Evolutionary conservation across 345 rosid species (phyloP).

Genomic region (Camelina neglecta): DNA sequence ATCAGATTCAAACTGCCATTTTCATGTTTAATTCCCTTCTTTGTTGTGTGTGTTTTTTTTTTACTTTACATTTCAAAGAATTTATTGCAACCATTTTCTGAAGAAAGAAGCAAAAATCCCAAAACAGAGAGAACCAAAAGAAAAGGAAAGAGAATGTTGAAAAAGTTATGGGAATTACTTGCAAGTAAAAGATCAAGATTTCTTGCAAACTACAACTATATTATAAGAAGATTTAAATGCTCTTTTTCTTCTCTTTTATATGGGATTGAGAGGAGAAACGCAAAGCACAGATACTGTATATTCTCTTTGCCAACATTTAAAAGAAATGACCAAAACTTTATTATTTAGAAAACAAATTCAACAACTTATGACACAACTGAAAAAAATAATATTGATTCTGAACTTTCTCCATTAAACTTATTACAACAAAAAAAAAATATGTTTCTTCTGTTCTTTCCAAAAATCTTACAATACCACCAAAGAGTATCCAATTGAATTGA

Average conservation of each 20-base stretch:
- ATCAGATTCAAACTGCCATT: slow-evolving; percentile 34
- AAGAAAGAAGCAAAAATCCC: background rate
- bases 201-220: background rate
- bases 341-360: slow-evolving; percentile 19
- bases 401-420: slow-evolving; percentile 31
- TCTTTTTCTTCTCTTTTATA: background rate
- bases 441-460: slow-evolving; percentile 33
- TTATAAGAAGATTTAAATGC: background rate
- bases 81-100: background rate
- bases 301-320: background rate
- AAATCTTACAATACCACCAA: slow-evolving; percentile 34
- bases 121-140: background rate
- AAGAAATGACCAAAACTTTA: background rate
- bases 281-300: background rate
- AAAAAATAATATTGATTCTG: slow-evolving; percentile 5
- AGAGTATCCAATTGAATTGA: slow-evolving; percentile 38
- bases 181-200: slow-evolving; percentile 28
- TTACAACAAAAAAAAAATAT: slow-evolving; percentile 1
- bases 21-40: slow-evolving; percentile 24
- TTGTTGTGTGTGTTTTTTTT: background rate
- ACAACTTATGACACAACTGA: slow-evolving; percentile 17
- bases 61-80: background rate
- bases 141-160: background rate
- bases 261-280: background rate
- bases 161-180: slow-evolving; percentile 7